These are phyloP conservation scores for Tilletia caries DNA, from an alignment of 1,284 basidiomycete genomes.

Conservation along the genomic window DNA sequence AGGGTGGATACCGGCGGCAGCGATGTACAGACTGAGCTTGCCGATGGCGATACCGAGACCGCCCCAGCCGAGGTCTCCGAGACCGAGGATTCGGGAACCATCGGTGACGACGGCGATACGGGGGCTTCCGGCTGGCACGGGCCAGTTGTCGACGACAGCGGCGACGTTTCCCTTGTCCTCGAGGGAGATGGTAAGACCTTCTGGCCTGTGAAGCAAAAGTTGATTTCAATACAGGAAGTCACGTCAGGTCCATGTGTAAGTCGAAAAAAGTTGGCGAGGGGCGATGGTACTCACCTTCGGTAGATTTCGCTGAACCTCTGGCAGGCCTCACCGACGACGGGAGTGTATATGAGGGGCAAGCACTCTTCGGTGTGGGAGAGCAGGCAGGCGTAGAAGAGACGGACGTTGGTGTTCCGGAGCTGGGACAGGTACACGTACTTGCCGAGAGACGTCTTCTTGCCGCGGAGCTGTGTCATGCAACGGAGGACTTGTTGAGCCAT, in stretches of 20 bases:
- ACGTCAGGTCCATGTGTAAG: no score
- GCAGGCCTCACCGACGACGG: slow-evolving; percentile 85
- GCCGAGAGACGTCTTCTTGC: slow-evolving; percentile 68
- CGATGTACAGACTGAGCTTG: slow-evolving; percentile 86
- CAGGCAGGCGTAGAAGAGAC: slow-evolving; percentile 66
- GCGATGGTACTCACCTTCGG: slow-evolving; percentile 64
- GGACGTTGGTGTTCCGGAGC: slow-evolving; percentile 68
- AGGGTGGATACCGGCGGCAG: slow-evolving; percentile 82
- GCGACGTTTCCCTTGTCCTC: slow-evolving; percentile 74
- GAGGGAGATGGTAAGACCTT: slow-evolving; percentile 56
- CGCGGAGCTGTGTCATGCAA: slow-evolving; percentile 67
- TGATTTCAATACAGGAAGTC: neutral
- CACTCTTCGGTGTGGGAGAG: slow-evolving; percentile 63
- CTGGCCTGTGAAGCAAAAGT: slow-evolving; percentile 71
- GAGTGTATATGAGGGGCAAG: slow-evolving; percentile 76
- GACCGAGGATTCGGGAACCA: slow-evolving; percentile 85
- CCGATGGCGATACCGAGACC: slow-evolving; percentile 87
- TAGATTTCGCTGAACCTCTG: slow-evolving; percentile 49
- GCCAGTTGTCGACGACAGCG: slow-evolving; percentile 71
- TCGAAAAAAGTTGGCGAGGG: no score
- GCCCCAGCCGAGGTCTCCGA: slow-evolving; percentile 73
- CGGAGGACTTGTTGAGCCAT: slow-evolving; percentile 63
- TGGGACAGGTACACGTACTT: slow-evolving; percentile 77
- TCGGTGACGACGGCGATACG: slow-evolving; percentile 61
- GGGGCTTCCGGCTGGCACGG: slow-evolving; percentile 56